Evolutionary conservation across 495 filamentous ascomycete species (phyloP).

Genomic region (Penicillium flavigenum): DNA sequence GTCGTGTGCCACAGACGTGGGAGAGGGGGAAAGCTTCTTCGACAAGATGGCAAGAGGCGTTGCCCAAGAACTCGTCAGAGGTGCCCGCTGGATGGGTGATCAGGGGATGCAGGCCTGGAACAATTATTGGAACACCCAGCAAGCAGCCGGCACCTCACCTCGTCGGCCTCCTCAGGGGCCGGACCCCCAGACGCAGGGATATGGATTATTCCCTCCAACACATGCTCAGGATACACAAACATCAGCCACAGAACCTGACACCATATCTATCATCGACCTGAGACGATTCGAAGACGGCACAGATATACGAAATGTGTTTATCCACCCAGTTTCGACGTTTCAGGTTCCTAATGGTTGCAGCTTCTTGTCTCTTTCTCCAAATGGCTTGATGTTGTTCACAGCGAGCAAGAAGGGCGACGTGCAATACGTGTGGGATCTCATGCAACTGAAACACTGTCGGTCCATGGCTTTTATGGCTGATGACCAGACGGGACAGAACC

Average conservation of each 20-base stretch:
- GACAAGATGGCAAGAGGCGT: slow-evolving; percentile 84
- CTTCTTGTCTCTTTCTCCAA: slow-evolving; percentile 84
- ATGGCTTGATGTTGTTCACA: slow-evolving; percentile 78
- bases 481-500: slow-evolving; percentile 29
- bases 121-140: slow-evolving; percentile 77
- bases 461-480: slow-evolving; percentile 43
- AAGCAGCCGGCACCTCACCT: slow-evolving; percentile 31
- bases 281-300: slow-evolving; percentile 56
- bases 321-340: slow-evolving; percentile 75
- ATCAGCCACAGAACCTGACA: slow-evolving; percentile 62
- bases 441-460: slow-evolving; percentile 56
- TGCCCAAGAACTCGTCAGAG: slow-evolving; percentile 86
- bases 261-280: slow-evolving; percentile 84
- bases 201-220: slow-evolving; percentile 69
- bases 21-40: slow-evolving; percentile 75
- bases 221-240: slow-evolving; percentile 56
- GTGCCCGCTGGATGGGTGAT: slow-evolving; percentile 81
- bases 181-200: slow-evolving; percentile 31
- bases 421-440: slow-evolving; percentile 89
- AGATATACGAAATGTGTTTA: slow-evolving; percentile 38
- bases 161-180: slow-evolving; percentile 31
- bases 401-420: slow-evolving; percentile 91
- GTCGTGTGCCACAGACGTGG: slow-evolving; percentile 73
- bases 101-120: slow-evolving; percentile 85
- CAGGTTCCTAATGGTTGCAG: slow-evolving; percentile 81